phyloP scores from a whole-genome alignment of 768 basidiomycete genomes.

The Lentinula raphanica region DNA sequence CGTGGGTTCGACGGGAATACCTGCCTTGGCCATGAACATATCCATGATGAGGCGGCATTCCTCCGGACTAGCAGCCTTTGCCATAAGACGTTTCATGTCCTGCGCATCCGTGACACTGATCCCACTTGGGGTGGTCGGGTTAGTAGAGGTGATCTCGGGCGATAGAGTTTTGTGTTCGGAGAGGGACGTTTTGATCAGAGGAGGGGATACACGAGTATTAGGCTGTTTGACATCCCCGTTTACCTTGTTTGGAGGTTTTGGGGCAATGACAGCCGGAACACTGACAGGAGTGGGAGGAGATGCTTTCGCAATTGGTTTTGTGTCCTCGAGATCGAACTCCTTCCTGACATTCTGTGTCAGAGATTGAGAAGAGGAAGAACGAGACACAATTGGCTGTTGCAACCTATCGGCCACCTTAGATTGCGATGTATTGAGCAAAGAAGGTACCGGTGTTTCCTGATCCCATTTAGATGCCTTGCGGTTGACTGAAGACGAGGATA shows the following conservation, averaged over 20 bases:
- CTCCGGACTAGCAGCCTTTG: conserved; percentile 64
- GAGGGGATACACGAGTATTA: neutral
- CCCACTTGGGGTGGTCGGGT: conserved; percentile 21
- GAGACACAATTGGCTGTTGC: neutral
- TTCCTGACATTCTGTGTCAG: neutral
- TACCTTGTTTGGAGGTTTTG: neutral
- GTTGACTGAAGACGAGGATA: neutral
- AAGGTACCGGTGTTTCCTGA: neutral
- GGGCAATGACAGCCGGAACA: neutral
- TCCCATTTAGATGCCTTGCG: neutral
- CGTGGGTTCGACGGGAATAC: conserved; percentile 31
- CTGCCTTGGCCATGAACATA: conserved; percentile 69
- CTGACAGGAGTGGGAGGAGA: neutral
- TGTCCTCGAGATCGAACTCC: neutral
- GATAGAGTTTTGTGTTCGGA: neutral
- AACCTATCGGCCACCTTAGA: too few species aligned
- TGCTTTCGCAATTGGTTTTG: neutral
- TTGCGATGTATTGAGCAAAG: neutral
- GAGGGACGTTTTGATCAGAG: neutral
- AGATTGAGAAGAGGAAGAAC: neutral
- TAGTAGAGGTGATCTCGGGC: conserved; percentile 6
- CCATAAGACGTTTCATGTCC: conserved; percentile 65
- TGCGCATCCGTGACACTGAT: conserved; percentile 43
- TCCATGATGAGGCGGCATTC: conserved; percentile 85
- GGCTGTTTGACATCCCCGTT: neutral